Evolutionary conservation across 2,329 filamentous ascomycete species (phyloP), one percentile per base, ranked within the genome.

Genomic region (Magnaporthiopsis incrustans): DNA sequence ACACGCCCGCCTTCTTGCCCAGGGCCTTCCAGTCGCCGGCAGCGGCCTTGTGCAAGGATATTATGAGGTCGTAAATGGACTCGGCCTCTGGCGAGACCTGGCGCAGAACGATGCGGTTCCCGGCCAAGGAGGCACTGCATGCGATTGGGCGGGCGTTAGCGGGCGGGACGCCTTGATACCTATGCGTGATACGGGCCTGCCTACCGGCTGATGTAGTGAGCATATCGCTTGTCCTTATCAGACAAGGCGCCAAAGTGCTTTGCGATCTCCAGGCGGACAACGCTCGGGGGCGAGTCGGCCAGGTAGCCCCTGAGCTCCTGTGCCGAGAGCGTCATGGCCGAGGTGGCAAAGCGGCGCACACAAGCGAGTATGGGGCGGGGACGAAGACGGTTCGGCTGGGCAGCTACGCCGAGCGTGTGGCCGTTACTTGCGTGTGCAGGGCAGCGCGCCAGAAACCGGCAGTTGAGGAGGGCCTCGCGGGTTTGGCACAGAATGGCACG

Each of bases 251-350:
- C 89, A 71, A 98, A 99, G 77, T 98, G 94, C 73, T 92, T 90
- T 78, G 92, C 92, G 75, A 98, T 95, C 75, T 92, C 89, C 61
- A 99, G 85, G 60, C 89, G 87, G 65, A 97, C 94, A 64, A 97
- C 86, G 61, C 88, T 90, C 1, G 95, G 95, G 59, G 95, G 95
- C 68, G 89, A 88, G 77, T 99, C 95, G 60, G 95, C 93, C 66
- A 96, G 84, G 76, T 96, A 97, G 73, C 96, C 89, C 75, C 81
- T 80, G 67, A 88, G 79, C 68, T 88, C 85, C 69, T 82, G 77
- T 65, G 83, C 76, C 70, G 86, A 79, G 84, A 89, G 87, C 68
- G 74, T 79, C 70, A 74, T 67, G 58, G 67, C 64, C 7, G 14
- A 25, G 63, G 69, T 68, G 58, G 61, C 64, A 62, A 64, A 65